Evolutionary conservation across 169 alveolate species (phyloP).

Genomic region (Cryptosporidium andersoni): DNA sequence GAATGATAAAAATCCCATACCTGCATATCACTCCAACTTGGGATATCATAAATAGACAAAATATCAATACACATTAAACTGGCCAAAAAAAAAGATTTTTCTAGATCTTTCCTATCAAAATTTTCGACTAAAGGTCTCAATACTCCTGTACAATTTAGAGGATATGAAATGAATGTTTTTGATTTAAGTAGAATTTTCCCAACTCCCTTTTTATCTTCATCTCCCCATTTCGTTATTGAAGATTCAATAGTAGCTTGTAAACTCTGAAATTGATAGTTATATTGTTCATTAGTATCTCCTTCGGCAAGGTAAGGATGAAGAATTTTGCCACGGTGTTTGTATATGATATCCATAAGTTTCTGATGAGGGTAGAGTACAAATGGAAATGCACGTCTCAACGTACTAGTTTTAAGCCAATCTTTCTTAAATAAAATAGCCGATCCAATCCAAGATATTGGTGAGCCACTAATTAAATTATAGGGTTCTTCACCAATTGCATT

Average conservation of each 20-base stretch:
- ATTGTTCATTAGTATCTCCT: neutral
- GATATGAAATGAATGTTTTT: conserved; percentile 59
- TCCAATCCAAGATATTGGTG: conserved; percentile 63
- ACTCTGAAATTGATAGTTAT: neutral
- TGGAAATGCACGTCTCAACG: conserved; percentile 24
- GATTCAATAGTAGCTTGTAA: neutral
- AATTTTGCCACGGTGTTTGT: neutral
- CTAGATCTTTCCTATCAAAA: conserved; percentile 22
- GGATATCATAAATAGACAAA: conserved; percentile 28
- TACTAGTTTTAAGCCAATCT: conserved; percentile 50
- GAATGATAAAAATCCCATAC: conserved; percentile 68
- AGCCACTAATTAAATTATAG: conserved; percentile 4
- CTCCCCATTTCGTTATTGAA: neutral
- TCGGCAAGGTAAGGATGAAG: conserved; percentile 1
- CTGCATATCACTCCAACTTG: conserved; percentile 62
- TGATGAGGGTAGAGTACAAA: conserved; percentile 21
- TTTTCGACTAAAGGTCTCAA: conserved; percentile 33
- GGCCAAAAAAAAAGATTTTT: conserved; percentile 36
- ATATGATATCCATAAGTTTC: conserved; percentile 25
- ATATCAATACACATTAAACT: conserved; percentile 35
- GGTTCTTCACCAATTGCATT: conserved; percentile 66
- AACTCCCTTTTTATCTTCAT: neutral
- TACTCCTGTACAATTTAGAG: conserved; percentile 25
- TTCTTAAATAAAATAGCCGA: conserved; percentile 26
- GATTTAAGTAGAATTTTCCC: conserved; percentile 47